These are phyloP conservation scores for Capsicum pubescens DNA, from an alignment of 257 asterid genomes.

Conservation along the genomic window DNA sequence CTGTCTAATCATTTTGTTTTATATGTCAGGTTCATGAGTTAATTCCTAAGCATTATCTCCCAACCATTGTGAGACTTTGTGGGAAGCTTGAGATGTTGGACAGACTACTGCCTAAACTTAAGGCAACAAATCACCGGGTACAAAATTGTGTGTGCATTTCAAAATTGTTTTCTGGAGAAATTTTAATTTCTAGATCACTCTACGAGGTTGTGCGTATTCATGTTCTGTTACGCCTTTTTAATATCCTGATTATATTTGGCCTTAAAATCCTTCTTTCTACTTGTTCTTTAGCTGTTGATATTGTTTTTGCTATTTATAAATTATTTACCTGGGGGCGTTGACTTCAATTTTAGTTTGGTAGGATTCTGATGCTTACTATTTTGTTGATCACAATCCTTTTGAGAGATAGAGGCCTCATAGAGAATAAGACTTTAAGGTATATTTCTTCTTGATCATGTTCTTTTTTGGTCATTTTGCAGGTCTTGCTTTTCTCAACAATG, in stretches of 20 bases:
- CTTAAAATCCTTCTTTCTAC: background rate
- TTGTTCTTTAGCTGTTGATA: background rate
- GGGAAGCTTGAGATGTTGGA: conserved; percentile 99
- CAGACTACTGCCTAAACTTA: conserved; percentile 88
- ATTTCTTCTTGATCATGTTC: background rate
- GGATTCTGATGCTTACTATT: conserved; percentile 22
- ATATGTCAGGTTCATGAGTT: conserved; percentile 75
- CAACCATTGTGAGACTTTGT: conserved; percentile 81
- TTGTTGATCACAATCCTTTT: conserved; percentile 10
- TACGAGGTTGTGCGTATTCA: background rate
- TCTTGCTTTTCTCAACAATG: conserved; percentile 98
- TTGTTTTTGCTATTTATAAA: conserved; percentile 10
- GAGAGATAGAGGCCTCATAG: conserved; percentile 15
- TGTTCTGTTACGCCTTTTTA: background rate
- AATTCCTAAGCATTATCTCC: conserved; percentile 92
- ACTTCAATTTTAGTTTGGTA: background rate
- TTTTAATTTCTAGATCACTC: conserved; percentile 9
- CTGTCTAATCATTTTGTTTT: background rate
- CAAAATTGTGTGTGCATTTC: conserved; percentile 21
- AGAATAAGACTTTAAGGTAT: too few relatives aligned
- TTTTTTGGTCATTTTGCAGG: conserved; percentile 51
- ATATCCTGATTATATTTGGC: background rate
- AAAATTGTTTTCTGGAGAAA: conserved; percentile 19
- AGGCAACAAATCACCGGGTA: conserved; percentile 99
- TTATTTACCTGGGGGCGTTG: background rate